These are phyloP conservation scores for Sicyos baderoa DNA, from an alignment of 306 rosid species.

Conservation along the genomic window DNA sequence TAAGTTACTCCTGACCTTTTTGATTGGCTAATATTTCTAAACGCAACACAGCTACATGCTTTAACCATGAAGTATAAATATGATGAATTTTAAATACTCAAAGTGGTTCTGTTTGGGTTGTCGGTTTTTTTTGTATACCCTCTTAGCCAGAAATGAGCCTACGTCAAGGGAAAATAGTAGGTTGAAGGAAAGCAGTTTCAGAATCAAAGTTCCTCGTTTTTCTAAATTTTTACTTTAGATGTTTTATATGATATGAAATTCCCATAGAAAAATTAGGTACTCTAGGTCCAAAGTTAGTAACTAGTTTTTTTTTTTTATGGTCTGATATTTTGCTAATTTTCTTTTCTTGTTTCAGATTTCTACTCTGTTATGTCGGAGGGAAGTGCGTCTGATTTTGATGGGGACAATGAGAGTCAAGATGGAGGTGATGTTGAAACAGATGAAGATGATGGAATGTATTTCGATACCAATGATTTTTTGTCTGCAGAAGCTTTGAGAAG, in stretches of 20 bases:
- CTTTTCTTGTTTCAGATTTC: conserved; percentile 50
- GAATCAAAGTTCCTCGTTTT: neutral
- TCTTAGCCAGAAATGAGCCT: neutral
- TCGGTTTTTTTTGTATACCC: neutral
- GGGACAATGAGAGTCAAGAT: conserved; percentile 90
- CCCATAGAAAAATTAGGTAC: neutral
- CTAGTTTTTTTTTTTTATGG: neutral
- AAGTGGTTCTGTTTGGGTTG: neutral
- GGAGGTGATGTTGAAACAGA: too few species aligned
- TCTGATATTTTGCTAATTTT: neutral
- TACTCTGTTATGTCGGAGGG: conserved; percentile 96
- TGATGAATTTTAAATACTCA: neutral
- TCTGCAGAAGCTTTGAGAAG: conserved; percentile 80
- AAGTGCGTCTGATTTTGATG: conserved; percentile 75
- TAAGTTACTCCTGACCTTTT: conserved; percentile 31
- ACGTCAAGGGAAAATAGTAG: too few species aligned
- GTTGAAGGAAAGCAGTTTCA: too few species aligned
- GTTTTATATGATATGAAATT: too few species aligned
- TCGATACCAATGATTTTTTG: conserved; percentile 63
- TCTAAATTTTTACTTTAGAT: neutral
- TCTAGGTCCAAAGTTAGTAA: neutral
- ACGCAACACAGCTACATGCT: neutral
- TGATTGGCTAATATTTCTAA: neutral
- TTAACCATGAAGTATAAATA: neutral
- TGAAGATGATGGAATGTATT: conserved; percentile 77